Evolutionary conservation across 2,329 filamentous ascomycete species (phyloP).

Genomic region (Talaromyces sp.): DNA sequence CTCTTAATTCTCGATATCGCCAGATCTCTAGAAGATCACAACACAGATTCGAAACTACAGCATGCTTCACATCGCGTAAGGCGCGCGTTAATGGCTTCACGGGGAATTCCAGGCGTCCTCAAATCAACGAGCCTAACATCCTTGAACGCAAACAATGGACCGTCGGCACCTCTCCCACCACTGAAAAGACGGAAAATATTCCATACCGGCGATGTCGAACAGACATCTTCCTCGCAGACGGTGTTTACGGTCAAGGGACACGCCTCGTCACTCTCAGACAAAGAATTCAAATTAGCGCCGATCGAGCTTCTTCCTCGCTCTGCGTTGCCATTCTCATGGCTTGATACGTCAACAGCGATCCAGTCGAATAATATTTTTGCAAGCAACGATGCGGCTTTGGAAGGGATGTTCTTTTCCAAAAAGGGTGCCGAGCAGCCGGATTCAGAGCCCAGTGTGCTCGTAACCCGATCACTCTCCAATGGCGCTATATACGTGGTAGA

Average conservation of each 20-base stretch:
- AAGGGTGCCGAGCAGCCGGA: background rate
- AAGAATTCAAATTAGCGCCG: conserved; percentile 34
- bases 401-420: conserved; percentile 26
- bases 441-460: conserved; percentile 32
- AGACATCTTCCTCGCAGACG: conserved; percentile 18
- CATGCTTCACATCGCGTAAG: conserved; percentile 24
- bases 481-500: conserved; percentile 39
- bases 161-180: conserved; percentile 20
- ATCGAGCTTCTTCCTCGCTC: conserved; percentile 37
- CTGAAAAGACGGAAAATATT: conserved; percentile 36
- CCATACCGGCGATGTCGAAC: conserved; percentile 15
- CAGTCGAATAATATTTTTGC: conserved; percentile 37
- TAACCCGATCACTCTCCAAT: conserved; percentile 29
- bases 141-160: conserved; percentile 30
- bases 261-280: conserved; percentile 34
- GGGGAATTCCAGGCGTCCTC: conserved; percentile 29
- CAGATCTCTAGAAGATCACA: background rate
- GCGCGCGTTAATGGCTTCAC: conserved; percentile 38
- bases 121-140: conserved; percentile 33
- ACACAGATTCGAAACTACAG: conserved; percentile 12
- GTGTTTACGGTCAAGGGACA: conserved; percentile 36
- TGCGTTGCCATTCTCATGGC: conserved; percentile 38
- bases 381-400: conserved; percentile 36
- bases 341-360: conserved; percentile 32
- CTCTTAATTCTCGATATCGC: background rate